Evolutionary conservation across 228 moss, liverwort and hornwort species (phyloP), one percentile per base, ranked within the genome.

Genomic region (Sphagnum fallax): DNA sequence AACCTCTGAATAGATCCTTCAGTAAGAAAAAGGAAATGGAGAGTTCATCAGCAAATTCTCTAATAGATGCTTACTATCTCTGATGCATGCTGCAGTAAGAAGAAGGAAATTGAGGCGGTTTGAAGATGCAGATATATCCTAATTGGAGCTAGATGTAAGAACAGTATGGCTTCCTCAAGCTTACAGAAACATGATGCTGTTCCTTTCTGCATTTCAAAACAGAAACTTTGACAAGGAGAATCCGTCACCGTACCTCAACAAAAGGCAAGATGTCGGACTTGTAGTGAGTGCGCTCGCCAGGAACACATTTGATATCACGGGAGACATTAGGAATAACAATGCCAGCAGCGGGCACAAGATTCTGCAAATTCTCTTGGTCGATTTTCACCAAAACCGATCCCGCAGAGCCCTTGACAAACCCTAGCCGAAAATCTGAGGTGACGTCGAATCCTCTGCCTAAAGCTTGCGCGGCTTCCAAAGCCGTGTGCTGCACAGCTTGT

Each of bases 361-460:
- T 80, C 52, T 84, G 91, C 16, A 73, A 79, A 59, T 78, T 65
- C 4, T 63, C 74, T 77, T 87, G 83, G 67, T 91, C 94, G 47
- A 94, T 71, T 72, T 85, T 82, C 50, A 94, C 79, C 70, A 94
- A 73, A 15, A 86, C 78, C 12, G 55, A 55, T 8, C 55, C 55
- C 6, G 78, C 66, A 47, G 75, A 53, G 13, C 91, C 86, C 72
- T 91, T 91, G 10, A 85, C 83, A 65, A 79, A 87, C 69, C 85
- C 81, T 6, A 94, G 80, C 47, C 94, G 91, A 53, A 91, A 86
- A 79, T 94, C 94, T 11, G 80, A 82, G 8, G 91, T 88, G 10
- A 90, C 94, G 69, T 94, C 94, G 67, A 94, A 94, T 50, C 94
- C 94, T 65, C 94, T 82, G 60, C 94, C 94, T 60, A 94, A 80